Evolutionary conservation across 192 early-diverging fungal species (phyloP).

Genomic region (Chytriomyces sp.): DNA sequence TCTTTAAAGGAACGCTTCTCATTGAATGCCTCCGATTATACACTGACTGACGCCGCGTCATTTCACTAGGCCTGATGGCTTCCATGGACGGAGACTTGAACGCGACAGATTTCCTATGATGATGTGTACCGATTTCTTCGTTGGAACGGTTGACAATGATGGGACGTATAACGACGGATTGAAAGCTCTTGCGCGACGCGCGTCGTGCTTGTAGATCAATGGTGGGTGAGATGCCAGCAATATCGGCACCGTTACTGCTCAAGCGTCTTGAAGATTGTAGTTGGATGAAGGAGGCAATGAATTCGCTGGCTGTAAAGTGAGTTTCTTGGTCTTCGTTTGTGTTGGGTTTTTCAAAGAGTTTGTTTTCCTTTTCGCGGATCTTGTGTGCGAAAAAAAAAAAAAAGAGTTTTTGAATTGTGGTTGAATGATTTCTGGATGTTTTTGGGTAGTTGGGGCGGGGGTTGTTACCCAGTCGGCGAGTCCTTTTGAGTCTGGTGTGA

Average conservation of each 20-base stretch:
- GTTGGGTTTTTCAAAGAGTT: not conserved
- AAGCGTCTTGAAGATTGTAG: not conserved
- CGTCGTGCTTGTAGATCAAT: no score
- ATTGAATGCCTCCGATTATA: not conserved
- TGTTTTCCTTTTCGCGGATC: constrained; percentile 23
- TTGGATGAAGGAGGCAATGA: constrained; percentile 11
- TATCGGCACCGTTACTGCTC: no score
- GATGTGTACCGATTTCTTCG: not conserved
- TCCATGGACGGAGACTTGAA: not conserved
- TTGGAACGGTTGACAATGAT: no score
- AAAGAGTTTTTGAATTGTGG: no score
- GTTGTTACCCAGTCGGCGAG: constrained; percentile 25
- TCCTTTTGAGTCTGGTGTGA: constrained; percentile 21
- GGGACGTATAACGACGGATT: not conserved
- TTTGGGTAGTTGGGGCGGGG: not conserved
- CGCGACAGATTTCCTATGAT: not conserved
- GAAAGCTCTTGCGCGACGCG: not conserved
- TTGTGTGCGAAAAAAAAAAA: not conserved
- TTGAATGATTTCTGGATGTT: no score
- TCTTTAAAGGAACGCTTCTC: not conserved
- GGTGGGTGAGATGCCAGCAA: no score
- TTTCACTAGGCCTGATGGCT: not conserved
- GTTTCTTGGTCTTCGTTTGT: not conserved
- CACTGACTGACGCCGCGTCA: not conserved
- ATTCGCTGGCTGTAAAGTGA: constrained; percentile 22